These are phyloP conservation scores for Malus domestica DNA, from an alignment of 306 rosid genomes.

Conservation along the genomic window DNA sequence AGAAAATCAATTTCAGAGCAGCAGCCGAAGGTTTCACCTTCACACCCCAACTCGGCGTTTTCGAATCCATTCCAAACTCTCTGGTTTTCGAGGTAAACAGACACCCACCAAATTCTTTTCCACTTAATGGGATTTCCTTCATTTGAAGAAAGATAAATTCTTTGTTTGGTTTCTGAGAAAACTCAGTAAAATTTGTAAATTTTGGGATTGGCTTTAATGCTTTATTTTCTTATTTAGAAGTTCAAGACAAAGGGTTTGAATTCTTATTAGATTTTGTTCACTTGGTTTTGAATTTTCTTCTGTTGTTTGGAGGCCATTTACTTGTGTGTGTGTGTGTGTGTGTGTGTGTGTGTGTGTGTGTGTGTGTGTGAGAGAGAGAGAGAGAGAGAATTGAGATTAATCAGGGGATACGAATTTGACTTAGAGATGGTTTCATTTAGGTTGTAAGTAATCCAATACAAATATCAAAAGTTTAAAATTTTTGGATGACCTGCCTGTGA, in stretches of 20 bases:
- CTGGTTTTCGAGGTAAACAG: conserved; percentile 44
- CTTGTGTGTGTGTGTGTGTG: not conserved
- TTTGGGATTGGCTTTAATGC: not conserved
- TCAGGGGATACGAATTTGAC: not conserved
- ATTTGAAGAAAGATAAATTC: not conserved
- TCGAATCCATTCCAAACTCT: conserved; percentile 30
- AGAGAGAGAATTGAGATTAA: not conserved
- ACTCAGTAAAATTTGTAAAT: not conserved
- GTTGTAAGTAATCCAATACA: not conserved
- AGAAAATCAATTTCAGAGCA: conserved; percentile 1
- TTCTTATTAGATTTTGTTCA: not conserved
- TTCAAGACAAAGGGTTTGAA: not conserved
- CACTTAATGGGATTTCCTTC: not conserved
- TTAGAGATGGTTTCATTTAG: not conserved
- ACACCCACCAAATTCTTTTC: not conserved
- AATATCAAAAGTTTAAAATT: not conserved
- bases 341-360: not conserved
- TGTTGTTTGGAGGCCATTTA: not conserved
- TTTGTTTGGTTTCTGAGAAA: not conserved
- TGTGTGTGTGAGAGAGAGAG: not conserved
- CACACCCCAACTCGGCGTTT: conserved; percentile 4
- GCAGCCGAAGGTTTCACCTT: conserved; percentile 3
- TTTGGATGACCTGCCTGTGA: not conserved
- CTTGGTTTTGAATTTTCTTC: not conserved
- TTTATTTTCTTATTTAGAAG: not conserved